Base-by-base conservation (phyloP, 2,329 filamentous ascomycete species). In the Fusarium luffae region DNA sequence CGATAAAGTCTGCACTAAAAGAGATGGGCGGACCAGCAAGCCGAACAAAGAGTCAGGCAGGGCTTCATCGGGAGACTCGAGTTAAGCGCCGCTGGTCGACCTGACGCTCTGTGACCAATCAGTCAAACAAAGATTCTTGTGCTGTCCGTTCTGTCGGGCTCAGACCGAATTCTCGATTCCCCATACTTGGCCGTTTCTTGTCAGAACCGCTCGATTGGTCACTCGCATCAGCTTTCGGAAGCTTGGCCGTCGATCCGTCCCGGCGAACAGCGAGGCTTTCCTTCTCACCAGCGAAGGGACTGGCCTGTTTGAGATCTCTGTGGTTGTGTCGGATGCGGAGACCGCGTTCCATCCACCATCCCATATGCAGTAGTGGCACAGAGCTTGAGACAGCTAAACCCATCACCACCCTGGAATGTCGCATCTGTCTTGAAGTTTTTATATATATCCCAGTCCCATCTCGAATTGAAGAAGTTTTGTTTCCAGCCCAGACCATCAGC, bases 161-260 rank as follows among this genome's bases (percentile, higher is more conserved):
- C 30, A 21, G 44, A 66, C 66, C 56, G 56, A 70, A 70, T 58
- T 67, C 43, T 67, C 34, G 44, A 54, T 69, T 66, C 51, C 37
- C 51, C 51, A 64, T 64, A 13, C 37, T 11, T 30, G 28, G 27
- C 65, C 49, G 42, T 30, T 41, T 42, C 59, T 50, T 50, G 62
- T 59, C 59, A 58, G 40, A 49, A 32, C 44, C 46, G 44, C 46
- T 34, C 23, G 46, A 40, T 50, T 32, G 42, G 23, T 32, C 57
- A 47, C 30, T 34, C 7, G 23, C 34, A 30, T 41, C 40, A 59
- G 54, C 47, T 69, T 21, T 64, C 69, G 69, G 69, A 71, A 59
- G 42, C 55, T 59, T 51, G 69, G 62, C 69, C 69, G 69, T 71
- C 66, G 63, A 72, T 68, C 69, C 69, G 69, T 51, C 61, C 65